Evolutionary conservation across 2,329 filamentous ascomycete genomes (phyloP), one percentile per base, ranked within the genome.

Genomic region (Pseudocercospora eumusae): DNA sequence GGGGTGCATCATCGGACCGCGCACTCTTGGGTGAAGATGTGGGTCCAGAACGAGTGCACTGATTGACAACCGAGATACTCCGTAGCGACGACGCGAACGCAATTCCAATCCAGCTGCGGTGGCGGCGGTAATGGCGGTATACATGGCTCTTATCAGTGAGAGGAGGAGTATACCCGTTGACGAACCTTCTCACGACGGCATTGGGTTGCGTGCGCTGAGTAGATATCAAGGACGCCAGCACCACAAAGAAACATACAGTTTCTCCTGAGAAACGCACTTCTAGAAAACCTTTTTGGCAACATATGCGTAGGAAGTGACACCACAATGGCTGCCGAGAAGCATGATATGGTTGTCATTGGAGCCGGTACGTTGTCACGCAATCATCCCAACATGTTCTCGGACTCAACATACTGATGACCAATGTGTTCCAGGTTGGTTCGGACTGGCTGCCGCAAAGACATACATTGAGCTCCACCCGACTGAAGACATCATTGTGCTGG

Each of bases 381-480:
- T 54, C n/a, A 49, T 11, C n/a, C 44, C 47, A 54, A 49, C 33
- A 28, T 33, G 45, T 44, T 36, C 20, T 56, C 21, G 33, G 44
- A 25, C 9, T 31, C 60, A 44, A 57, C 47, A 55, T 28, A 18
- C 56, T 64, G 57, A 63, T 49, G 15, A 27, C 60, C 18, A 31
- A 56, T 44, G 23, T 13, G 6, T 27, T 25, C 54, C 57, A 77
- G 76, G 76, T 28, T 78, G 75, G 75, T 78, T 78, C 64, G 82
- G 82, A 6, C 73, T 84, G 23, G 76, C 76, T 45, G 74, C 78
- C 6, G 78, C 81, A 9, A 82, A 82, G 69, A 81, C 80, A 1
- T 81, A 81, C 65, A 72, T 80, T 1, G 75, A 81, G 52, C 69
- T 78, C 9, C 75, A 81, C 59, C 77, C 76, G 0, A 57, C 69